Percentiles rank a stretch among this genome's conserved stretches.
phyloP scores from a whole-genome alignment of 768 basidiomycete genomes.

The Xerocomus potaroensis region DNA sequence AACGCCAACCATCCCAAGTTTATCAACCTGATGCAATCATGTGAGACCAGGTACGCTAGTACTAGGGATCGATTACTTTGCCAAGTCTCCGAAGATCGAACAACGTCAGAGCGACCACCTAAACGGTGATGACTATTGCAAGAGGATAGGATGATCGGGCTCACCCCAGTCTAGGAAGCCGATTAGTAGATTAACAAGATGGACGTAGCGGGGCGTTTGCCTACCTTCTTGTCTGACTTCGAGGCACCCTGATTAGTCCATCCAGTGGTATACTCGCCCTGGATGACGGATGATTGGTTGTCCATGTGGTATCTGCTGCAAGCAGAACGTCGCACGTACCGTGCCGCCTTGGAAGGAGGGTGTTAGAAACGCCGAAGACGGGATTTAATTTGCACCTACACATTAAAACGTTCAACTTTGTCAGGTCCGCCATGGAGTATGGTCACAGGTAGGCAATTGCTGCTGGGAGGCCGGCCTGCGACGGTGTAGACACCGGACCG shows the following conservation, averaged over 20 bases:
- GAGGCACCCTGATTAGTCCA: constrained; percentile 92
- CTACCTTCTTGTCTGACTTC: constrained; percentile 90
- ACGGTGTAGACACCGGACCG: too few relatives aligned
- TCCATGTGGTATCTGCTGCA: too few relatives aligned
- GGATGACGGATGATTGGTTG: constrained; percentile 1
- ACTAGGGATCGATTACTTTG: constrained; percentile 43
- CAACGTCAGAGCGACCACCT: constrained; percentile 87
- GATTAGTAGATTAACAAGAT: not conserved
- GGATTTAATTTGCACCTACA: constrained; percentile 42
- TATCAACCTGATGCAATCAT: constrained; percentile 47
- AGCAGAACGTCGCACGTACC: too few relatives aligned
- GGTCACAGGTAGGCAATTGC: too few relatives aligned
- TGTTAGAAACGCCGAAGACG: not conserved
- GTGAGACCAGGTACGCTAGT: constrained; percentile 5
- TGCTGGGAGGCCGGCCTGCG: too few relatives aligned
- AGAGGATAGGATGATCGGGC: constrained; percentile 20
- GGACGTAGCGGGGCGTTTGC: constrained; percentile 6
- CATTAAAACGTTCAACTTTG: constrained; percentile 72
- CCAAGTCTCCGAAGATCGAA: constrained; percentile 85
- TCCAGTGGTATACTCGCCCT: constrained; percentile 93
- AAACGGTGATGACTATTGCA: constrained; percentile 11
- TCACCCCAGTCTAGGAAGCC: constrained; percentile 58
- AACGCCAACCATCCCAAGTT: constrained; percentile 85
- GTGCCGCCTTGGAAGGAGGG: constrained; percentile 40
- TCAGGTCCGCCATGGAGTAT: constrained; percentile 38